These are phyloP conservation scores for Oenanthe javanica DNA, from an alignment of 140 eudicot species.

Conservation along the genomic window DNA sequence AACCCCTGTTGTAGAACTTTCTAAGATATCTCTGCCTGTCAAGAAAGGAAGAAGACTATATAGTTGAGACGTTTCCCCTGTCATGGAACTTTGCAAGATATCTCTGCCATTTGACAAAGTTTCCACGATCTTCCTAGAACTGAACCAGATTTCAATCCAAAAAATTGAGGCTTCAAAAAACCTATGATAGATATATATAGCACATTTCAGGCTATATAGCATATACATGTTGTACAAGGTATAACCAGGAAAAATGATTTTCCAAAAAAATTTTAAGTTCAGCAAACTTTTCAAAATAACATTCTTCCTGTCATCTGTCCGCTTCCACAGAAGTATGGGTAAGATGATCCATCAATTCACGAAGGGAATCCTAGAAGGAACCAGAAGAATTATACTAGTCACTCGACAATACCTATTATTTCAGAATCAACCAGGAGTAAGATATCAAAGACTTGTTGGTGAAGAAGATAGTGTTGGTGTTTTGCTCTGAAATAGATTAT, in stretches of 20 bases:
- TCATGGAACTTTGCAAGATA: too few relatives aligned
- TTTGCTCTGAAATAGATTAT: too few relatives aligned
- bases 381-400: background rate
- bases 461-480: too few relatives aligned
- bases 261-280: background rate
- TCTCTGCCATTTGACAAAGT: too few relatives aligned
- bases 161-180: background rate
- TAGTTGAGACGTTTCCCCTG: too few relatives aligned
- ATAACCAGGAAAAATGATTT: background rate
- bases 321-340: background rate
- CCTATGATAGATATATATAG: background rate
- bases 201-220: background rate
- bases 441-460: too few relatives aligned
- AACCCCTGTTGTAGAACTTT: too few relatives aligned
- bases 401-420: too few relatives aligned
- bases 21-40: too few relatives aligned
- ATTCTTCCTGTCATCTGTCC: background rate
- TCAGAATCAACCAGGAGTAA: too few relatives aligned
- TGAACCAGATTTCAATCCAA: background rate
- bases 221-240: background rate
- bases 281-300: background rate
- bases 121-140: too few relatives aligned
- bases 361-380: constrained; percentile 80
- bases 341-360: constrained; percentile 31
- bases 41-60: too few relatives aligned